phyloP scores from a whole-genome alignment of 805 yeast species.

The Tetrapisispora fleetii region DNA sequence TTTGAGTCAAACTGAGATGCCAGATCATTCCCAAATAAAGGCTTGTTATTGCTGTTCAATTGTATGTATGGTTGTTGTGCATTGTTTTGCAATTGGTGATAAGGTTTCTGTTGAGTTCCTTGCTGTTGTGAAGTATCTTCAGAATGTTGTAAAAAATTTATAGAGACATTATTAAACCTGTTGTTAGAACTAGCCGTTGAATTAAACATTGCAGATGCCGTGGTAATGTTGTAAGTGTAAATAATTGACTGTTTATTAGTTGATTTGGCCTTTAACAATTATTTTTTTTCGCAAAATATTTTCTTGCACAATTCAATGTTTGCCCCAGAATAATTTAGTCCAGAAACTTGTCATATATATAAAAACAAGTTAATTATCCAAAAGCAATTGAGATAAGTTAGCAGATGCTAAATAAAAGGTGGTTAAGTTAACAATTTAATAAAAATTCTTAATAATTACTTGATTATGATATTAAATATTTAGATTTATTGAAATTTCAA shows the following conservation, averaged over 20 bases:
- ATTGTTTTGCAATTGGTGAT: neutral
- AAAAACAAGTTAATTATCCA: too few species aligned
- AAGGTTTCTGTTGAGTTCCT: constrained; percentile 12
- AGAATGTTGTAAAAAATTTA: constrained; percentile 12
- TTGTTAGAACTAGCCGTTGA: constrained; percentile 5
- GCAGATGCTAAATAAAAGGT: too few species aligned
- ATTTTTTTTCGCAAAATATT: too few species aligned
- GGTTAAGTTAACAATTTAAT: too few species aligned
- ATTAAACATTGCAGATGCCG: constrained; percentile 6
- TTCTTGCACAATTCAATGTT: too few species aligned
- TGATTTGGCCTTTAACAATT: too few species aligned
- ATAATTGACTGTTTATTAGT: neutral
- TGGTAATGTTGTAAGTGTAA: too few species aligned
- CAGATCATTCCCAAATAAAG: neutral
- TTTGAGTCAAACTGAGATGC: constrained; percentile 4
- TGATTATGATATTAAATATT: neutral
- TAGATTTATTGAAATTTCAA: neutral
- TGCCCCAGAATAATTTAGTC: too few species aligned
- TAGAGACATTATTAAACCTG: constrained; percentile 17
- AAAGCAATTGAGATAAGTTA: too few species aligned
- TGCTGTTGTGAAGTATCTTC: constrained; percentile 7
- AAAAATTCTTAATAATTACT: neutral
- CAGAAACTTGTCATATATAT: too few species aligned
- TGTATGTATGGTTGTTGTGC: constrained; percentile 1
- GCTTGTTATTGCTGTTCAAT: neutral